A percentile compares a stretch with the other conserved stretches of the same genome.
Conservation (phyloP, 228 moss, liverwort and hornwort species). For the Sphagnum magellanicum region DNA sequence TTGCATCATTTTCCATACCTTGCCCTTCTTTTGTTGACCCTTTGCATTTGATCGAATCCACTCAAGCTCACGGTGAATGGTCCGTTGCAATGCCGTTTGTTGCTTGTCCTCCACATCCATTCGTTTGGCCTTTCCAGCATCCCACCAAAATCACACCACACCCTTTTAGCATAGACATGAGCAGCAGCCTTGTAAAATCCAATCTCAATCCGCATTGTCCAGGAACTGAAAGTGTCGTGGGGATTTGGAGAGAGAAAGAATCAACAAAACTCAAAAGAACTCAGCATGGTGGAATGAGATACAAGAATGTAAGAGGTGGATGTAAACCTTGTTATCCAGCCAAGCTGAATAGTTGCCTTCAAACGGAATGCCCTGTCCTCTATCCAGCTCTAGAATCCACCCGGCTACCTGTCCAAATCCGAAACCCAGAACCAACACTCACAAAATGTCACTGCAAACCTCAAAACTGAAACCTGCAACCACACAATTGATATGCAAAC, state of each 20-base stretch:
- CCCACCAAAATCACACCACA: too few relatives aligned
- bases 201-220: not conserved
- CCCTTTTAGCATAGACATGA: too few relatives aligned
- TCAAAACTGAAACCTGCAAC: too few relatives aligned
- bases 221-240: not conserved
- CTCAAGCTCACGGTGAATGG: conserved; percentile 86
- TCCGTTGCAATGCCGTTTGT: conserved; percentile 78
- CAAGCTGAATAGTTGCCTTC: conserved; percentile 95
- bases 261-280: too few relatives aligned
- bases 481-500: too few relatives aligned
- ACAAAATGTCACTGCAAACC: too few relatives aligned
- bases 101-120: conserved; percentile 78
- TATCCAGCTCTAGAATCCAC: conserved; percentile 93
- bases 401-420: conserved; percentile 66
- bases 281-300: too few relatives aligned
- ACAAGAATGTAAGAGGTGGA: not conserved
- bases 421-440: not conserved
- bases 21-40: conserved; percentile 99
- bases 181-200: too few relatives aligned
- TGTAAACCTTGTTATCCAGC: conserved; percentile 79
- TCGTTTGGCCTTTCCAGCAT: conserved; percentile 47
- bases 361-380: conserved; percentile 92
- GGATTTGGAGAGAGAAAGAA: too few relatives aligned
- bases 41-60: conserved; percentile 93
- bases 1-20: conserved; percentile 23